Evolutionary conservation across 306 rosid genomes (phyloP).

Genomic region (Quercus mongolica): DNA sequence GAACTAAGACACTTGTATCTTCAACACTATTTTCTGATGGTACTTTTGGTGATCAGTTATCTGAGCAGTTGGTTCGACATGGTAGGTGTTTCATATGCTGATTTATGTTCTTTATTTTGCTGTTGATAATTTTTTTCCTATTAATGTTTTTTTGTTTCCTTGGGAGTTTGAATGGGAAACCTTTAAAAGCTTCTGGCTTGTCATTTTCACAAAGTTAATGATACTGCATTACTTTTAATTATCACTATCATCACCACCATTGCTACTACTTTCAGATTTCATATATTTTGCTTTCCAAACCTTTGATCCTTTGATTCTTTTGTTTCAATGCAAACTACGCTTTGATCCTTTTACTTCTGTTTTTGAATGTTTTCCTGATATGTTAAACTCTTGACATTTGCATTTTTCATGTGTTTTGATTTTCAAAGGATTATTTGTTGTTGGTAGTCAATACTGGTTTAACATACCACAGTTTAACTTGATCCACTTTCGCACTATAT

Average conservation of each 20-base stretch:
- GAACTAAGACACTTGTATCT: constrained; percentile 54
- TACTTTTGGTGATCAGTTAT: constrained; percentile 59
- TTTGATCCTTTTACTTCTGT: too few relatives aligned
- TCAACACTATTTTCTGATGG: constrained; percentile 50
- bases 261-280: neutral
- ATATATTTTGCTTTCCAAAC: neutral
- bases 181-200: neutral
- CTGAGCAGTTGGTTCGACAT: constrained; percentile 82
- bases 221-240: neutral
- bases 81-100: constrained; percentile 48
- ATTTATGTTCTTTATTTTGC: constrained; percentile 13
- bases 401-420: neutral
- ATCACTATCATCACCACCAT: neutral
- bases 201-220: too few relatives aligned
- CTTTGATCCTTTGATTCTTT: neutral
- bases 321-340: too few relatives aligned
- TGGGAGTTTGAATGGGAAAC: neutral
- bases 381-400: neutral
- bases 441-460: neutral
- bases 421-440: neutral
- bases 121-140: neutral
- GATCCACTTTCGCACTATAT: neutral
- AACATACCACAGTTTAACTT: neutral
- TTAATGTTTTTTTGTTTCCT: neutral
- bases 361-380: too few relatives aligned